These are phyloP conservation scores for Lasiodiplodia sp. DNA, from an alignment of 2,329 filamentous ascomycete genomes.

Conservation along the genomic window DNA sequence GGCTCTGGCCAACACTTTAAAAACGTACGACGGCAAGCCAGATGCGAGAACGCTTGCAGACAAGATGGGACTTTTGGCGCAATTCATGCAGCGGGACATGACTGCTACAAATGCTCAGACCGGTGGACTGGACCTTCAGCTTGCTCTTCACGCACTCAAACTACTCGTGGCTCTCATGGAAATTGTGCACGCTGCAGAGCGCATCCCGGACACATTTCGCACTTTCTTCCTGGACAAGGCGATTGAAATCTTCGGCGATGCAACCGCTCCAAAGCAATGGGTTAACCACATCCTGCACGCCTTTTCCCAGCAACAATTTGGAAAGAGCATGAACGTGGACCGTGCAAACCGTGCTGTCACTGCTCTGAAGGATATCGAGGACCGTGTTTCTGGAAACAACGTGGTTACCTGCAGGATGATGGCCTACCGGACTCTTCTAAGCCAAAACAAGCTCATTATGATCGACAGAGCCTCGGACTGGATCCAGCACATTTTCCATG, in stretches of 20 bases:
- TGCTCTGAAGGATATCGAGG: conserved; percentile 74
- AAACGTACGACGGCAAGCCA: conserved; percentile 82
- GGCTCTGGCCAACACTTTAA: conserved; percentile 76
- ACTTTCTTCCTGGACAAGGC: conserved; percentile 82
- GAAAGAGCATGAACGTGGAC: conserved; percentile 75
- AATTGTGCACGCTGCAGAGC: conserved; percentile 72
- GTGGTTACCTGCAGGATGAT: conserved; percentile 78
- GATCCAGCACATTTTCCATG: conserved; percentile 82
- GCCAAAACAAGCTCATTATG: conserved; percentile 76
- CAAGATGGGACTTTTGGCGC: conserved; percentile 78
- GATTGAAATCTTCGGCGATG: conserved; percentile 75
- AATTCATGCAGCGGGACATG: conserved; percentile 82
- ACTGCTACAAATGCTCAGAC: conserved; percentile 65
- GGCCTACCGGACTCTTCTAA: conserved; percentile 80
- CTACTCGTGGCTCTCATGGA: conserved; percentile 80
- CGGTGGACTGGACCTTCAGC: conserved; percentile 67
- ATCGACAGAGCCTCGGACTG: conserved; percentile 73
- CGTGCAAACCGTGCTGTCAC: conserved; percentile 75
- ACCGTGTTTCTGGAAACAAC: conserved; percentile 79
- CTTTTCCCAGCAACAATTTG: conserved; percentile 81
- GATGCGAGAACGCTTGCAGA: conserved; percentile 56
- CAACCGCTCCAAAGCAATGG: conserved; percentile 75
- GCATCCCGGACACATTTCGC: conserved; percentile 79
- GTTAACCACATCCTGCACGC: conserved; percentile 77
- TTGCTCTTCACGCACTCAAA: conserved; percentile 79